These are phyloP conservation scores for Boletus rubroflammeus DNA, from an alignment of 768 basidiomycete genomes.

Conservation along the genomic window DNA sequence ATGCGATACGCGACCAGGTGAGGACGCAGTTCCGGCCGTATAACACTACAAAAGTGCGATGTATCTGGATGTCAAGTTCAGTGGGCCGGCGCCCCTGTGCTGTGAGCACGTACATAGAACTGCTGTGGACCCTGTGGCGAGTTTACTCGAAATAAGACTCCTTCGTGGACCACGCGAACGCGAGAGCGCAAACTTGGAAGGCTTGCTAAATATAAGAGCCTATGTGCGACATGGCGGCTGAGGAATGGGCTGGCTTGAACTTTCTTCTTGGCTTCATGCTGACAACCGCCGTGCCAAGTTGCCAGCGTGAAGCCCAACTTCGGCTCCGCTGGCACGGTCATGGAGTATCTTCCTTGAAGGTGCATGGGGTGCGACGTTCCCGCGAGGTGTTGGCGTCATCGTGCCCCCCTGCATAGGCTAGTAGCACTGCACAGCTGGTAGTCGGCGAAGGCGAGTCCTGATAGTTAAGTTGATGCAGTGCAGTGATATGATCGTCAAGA, in stretches of 20 bases:
- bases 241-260: neutral
- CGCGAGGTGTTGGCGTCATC: too few species aligned
- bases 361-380: too few species aligned
- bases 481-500: too few species aligned
- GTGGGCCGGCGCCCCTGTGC: neutral
- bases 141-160: neutral
- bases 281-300: neutral
- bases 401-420: too few species aligned
- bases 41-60: neutral
- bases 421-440: too few species aligned
- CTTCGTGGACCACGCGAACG: neutral
- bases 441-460: too few species aligned
- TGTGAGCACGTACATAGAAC: neutral
- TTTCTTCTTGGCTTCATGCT: neutral
- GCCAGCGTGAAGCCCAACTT: neutral
- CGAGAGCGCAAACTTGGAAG: neutral
- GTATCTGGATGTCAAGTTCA: too few species aligned
- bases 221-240: neutral
- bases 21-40: neutral
- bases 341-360: too few species aligned
- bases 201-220: neutral
- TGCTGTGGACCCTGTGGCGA: neutral
- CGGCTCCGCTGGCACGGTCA: neutral
- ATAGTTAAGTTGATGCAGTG: too few species aligned
- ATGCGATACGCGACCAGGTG: neutral